A percentile compares a stretch with the other conserved stretches of the same genome.
Evolutionary conservation across 192 early-diverging fungal species (phyloP).

Genomic region (Ramicandelaber brevisporus): DNA sequence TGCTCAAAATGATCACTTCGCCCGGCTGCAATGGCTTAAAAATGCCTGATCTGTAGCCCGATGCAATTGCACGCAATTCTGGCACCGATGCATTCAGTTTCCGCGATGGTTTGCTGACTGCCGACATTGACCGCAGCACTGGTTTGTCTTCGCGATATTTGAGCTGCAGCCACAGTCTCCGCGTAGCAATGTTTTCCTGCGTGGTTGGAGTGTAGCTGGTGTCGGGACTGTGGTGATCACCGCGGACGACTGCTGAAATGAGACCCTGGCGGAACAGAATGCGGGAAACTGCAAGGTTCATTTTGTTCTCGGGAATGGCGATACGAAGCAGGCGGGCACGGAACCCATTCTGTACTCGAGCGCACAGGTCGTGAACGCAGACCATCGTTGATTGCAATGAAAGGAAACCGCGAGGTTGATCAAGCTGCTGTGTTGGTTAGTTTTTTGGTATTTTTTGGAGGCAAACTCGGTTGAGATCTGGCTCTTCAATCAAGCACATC

Average conservation of each 20-base stretch:
- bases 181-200: constrained; percentile 54
- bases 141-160: constrained; percentile 76
- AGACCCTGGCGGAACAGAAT: constrained; percentile 87
- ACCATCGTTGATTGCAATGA: too few species aligned
- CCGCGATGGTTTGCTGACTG: constrained; percentile 68
- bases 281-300: constrained; percentile 58
- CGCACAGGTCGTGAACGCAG: constrained; percentile 57
- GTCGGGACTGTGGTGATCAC: constrained; percentile 58
- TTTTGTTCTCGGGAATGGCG: constrained; percentile 68
- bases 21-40: constrained; percentile 65
- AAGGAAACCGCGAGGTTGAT: too few species aligned
- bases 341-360: constrained; percentile 79
- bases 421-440: too few species aligned
- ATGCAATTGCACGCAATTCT: constrained; percentile 51
- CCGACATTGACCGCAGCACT: constrained; percentile 47
- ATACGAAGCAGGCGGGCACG: constrained; percentile 50
- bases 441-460: too few species aligned
- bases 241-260: constrained; percentile 46
- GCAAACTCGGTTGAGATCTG: too few species aligned
- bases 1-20: constrained; percentile 75
- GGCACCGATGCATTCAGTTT: constrained; percentile 52
- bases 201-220: constrained; percentile 39
- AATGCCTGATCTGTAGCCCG: constrained; percentile 44
- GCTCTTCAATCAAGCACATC: too few species aligned
- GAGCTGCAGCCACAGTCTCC: constrained; percentile 76